A percentile compares a stretch with the other conserved stretches of the same genome.
Conservation (phyloP, 2,329 filamentous ascomycete genomes). For the Neoscytalidium dimidiatum region DNA sequence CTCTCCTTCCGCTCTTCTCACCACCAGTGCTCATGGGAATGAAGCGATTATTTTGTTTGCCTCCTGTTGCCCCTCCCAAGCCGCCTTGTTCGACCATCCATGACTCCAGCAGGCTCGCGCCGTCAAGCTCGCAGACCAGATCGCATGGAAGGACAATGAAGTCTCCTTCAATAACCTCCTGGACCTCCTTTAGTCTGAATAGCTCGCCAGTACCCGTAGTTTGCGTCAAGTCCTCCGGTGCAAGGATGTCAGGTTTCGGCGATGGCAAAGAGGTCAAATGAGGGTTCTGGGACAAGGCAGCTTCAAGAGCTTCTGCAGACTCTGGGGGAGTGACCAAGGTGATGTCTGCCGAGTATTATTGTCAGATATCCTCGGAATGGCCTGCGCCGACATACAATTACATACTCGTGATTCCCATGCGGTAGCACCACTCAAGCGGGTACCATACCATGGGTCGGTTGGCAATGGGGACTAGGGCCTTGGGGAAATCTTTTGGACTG, state of each 20-base stretch:
- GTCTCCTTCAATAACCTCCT: constrained; percentile 75
- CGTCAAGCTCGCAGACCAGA: constrained; percentile 84
- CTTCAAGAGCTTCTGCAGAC: constrained; percentile 66
- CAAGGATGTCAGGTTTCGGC: constrained; percentile 73
- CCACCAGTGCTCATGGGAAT: constrained; percentile 54
- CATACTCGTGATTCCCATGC: constrained; percentile 74
- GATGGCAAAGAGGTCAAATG: constrained; percentile 72
- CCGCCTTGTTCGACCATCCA: constrained; percentile 87
- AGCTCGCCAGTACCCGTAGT: constrained; percentile 90
- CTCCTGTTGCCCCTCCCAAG: constrained; percentile 61
- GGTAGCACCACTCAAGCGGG: constrained; percentile 80
- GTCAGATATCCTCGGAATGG: constrained; percentile 6
- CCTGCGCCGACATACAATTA: constrained; percentile 19
- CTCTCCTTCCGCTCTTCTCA: constrained; percentile 64
- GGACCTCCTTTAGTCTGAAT: constrained; percentile 79
- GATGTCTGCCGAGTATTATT: constrained; percentile 40
- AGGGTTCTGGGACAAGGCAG: constrained; percentile 75
- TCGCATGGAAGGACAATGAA: constrained; percentile 94
- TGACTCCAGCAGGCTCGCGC: constrained; percentile 78
- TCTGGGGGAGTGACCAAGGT: constrained; percentile 59
- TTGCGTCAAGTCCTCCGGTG: constrained; percentile 73
- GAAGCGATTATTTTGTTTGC: constrained; percentile 44
- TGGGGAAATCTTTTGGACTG: constrained; percentile 77
- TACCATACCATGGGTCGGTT: constrained; percentile 92
- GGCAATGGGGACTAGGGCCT: constrained; percentile 78